Evolutionary conservation across 805 yeast species (phyloP), one percentile per base, ranked within the genome.

Genomic region (Barnettozyma sucrosica): DNA sequence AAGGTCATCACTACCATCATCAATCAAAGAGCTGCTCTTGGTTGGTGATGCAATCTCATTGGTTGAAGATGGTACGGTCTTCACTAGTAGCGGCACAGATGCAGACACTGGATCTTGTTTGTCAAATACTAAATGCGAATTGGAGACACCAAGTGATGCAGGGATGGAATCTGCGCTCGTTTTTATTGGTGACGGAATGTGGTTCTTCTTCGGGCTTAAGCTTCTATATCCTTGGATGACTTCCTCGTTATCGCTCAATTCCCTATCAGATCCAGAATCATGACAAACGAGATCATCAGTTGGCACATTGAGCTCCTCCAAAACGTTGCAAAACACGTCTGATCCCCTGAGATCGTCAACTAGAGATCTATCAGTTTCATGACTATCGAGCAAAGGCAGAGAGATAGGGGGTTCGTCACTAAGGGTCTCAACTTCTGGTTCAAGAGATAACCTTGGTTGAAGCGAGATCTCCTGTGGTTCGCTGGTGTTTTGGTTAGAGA

Each of bases 301-400:
- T 24, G 40, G 33, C 10, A 18, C 41, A 7, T 5, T 13, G 14
- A 5, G 21, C 6, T 33, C 41, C 5, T 34, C 25, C 9, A 43
- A 18, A 2, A 28, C 44, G 7, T 10, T 14, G 13, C 26, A 51
- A 45, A 51, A 57, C 1, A 51, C 48, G 30, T 48, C 41, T 2
- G 55, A 48, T 10, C 39, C 54, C 34, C 46, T 55, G 37, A 58
- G 51, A 30, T 55, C 61, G 11, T 53, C 54, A 11, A 50, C 47
- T 19, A 58, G 51, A 5, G 58, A 51, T 2, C 37, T 16, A 8
- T 50, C 56, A 21, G 37, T 44, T 24, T 36, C 40, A 8, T 14
- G 24, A 14, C 18, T 37, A 21, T 37, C 40, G n/a, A 21, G 21
- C 8, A 3, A 5, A 18, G 37, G 37, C 21, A 34, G 23, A 18